Percentiles rank a stretch among this genome's conserved stretches.
Conservation (phyloP, 345 rosid species). For the Pugionium dolabratum region DNA sequence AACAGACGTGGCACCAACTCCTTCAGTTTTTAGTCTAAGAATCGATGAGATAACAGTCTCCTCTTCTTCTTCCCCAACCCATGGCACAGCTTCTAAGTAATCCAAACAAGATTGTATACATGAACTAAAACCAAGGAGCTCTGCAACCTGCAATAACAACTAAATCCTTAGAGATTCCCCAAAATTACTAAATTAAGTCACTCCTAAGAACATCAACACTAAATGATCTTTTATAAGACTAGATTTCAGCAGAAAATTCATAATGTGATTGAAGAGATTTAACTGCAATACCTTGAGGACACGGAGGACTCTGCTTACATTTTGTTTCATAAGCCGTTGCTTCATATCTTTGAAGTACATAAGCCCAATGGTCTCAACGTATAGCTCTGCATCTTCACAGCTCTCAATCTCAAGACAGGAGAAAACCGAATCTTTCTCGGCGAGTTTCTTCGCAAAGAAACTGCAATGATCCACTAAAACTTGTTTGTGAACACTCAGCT, state of each 20-base stretch:
- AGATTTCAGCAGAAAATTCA: neutral
- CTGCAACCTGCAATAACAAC: slow-evolving; percentile 60
- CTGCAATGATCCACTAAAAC: slow-evolving; percentile 69
- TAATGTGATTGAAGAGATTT: neutral
- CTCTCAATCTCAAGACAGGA: slow-evolving; percentile 78
- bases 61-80: slow-evolving; percentile 98
- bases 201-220: neutral
- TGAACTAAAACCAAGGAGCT: slow-evolving; percentile 65
- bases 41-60: slow-evolving; percentile 83
- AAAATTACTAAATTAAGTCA: slow-evolving; percentile 11
- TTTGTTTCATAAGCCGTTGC: slow-evolving; percentile 88
- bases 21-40: slow-evolving; percentile 66
- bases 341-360: slow-evolving; percentile 99
- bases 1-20: slow-evolving; percentile 61
- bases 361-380: slow-evolving; percentile 90
- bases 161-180: neutral
- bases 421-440: slow-evolving; percentile 54
- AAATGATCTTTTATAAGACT: neutral
- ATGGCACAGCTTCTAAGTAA: slow-evolving; percentile 97
- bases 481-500: slow-evolving; percentile 81
- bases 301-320: slow-evolving; percentile 78
- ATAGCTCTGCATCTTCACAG: slow-evolving; percentile 86
- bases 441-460: slow-evolving; percentile 69
- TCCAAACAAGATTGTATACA: slow-evolving; percentile 83
- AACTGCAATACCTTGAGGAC: slow-evolving; percentile 72